A percentile compares a stretch with the other conserved stretches of the same genome.
Conservation (phyloP, 78 protist genomes). For the Emiliania huxleyi region DNA sequence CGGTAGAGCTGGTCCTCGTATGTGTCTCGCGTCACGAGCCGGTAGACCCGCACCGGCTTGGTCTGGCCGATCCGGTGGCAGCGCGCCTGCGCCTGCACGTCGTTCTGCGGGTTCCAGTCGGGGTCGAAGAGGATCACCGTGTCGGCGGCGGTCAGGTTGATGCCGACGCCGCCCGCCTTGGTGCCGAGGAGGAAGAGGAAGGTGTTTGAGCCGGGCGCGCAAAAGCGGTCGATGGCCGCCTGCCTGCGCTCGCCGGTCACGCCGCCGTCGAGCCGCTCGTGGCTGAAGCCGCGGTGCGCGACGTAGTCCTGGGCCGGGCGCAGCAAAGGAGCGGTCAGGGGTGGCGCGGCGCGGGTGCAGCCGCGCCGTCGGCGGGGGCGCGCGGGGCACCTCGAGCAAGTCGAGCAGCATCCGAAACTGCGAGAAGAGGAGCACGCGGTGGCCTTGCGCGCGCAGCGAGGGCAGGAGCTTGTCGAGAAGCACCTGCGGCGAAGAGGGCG, state of each 20-base stretch:
- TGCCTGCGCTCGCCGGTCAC: conserved; percentile 67
- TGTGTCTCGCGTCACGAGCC: conserved; percentile 84
- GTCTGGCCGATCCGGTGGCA: conserved; percentile 92
- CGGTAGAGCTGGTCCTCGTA: conserved; percentile 81
- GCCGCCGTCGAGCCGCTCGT: conserved; percentile 89
- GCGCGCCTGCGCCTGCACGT: conserved; percentile 49
- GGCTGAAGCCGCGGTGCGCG: conserved; percentile 57
- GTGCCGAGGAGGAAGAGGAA: conserved; percentile 88
- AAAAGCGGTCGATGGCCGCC: conserved; percentile 90
- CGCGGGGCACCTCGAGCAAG: no score
- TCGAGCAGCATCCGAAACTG: conserved; percentile 86
- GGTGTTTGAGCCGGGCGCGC: conserved; percentile 27
- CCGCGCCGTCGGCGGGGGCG: no score
- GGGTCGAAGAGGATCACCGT: conserved; percentile 93
- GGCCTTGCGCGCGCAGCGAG: conserved; percentile 77
- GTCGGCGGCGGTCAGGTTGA: conserved; percentile 94
- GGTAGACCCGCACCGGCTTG: conserved; percentile 81
- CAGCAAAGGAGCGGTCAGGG: no score
- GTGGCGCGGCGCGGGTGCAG: no score
- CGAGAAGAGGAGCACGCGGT: conserved; percentile 89
- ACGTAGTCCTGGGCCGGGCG: no score
- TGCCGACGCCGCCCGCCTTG: conserved; percentile 97
- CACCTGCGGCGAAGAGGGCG: no score
- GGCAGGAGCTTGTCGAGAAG: conserved; percentile 84
- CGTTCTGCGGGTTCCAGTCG: conserved; percentile 95